Evolutionary conservation across 1,284 basidiomycete species (phyloP).

Genomic region (Leccinum griseonigrum): DNA sequence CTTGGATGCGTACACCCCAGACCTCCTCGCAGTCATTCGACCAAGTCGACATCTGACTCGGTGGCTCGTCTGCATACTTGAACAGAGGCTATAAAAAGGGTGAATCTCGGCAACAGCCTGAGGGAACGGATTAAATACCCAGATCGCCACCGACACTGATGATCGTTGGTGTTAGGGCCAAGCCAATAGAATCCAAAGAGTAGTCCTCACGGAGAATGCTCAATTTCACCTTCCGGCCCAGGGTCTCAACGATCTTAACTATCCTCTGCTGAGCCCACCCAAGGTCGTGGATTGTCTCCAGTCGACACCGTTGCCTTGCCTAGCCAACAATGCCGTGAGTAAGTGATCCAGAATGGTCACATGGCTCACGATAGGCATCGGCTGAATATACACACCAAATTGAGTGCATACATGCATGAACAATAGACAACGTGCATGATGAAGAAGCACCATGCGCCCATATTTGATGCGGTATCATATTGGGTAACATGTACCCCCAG

Average conservation of each 20-base stretch:
- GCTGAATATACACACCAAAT: conserved; percentile 46
- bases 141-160: conserved; percentile 60
- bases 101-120: conserved; percentile 11
- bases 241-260: conserved; percentile 54
- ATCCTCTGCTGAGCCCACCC: conserved; percentile 57
- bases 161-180: conserved; percentile 3
- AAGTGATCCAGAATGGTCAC: background rate
- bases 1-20: conserved; percentile 57
- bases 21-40: conserved; percentile 58
- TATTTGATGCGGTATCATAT: conserved; percentile 74
- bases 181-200: background rate
- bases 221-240: conserved; percentile 63
- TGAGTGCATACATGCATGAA: conserved; percentile 61
- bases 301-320: conserved; percentile 34
- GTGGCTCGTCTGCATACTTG: conserved; percentile 59
- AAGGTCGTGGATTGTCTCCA: conserved; percentile 28
- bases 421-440: conserved; percentile 70
- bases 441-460: conserved; percentile 74
- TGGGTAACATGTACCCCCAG: conserved; percentile 66
- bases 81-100: conserved; percentile 50
- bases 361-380: background rate
- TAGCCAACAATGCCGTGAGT: conserved; percentile 9
- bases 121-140: conserved; percentile 43
- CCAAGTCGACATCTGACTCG: conserved; percentile 50
- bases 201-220: conserved; percentile 61